Evolutionary conservation across 1,284 basidiomycete species (phyloP).

Genomic region (Rhodotorula sp.): DNA sequence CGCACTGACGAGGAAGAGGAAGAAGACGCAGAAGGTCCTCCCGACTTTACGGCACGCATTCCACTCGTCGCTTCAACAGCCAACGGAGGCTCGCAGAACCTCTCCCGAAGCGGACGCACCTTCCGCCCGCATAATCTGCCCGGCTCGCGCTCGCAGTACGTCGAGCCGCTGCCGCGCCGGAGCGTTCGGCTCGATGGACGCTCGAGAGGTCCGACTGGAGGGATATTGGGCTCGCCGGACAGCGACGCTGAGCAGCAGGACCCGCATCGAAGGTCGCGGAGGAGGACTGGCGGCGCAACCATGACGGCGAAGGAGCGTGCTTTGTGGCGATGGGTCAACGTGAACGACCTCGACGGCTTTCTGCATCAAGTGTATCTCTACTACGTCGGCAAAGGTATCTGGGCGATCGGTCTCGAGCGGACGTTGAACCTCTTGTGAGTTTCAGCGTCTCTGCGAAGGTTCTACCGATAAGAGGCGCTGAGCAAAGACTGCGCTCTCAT

Average conservation of each 20-base stretch:
- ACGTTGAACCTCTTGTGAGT: constrained; percentile 88
- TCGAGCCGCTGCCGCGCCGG: not conserved
- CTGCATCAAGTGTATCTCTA: constrained; percentile 80
- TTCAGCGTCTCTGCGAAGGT: not conserved
- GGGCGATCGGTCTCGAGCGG: constrained; percentile 83
- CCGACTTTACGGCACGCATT: constrained; percentile 37
- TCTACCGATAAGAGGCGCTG: not conserved
- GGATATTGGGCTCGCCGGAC: not conserved
- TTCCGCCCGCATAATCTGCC: not conserved
- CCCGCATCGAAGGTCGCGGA: not conserved
- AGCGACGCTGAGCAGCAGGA: not conserved
- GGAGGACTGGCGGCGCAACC: not conserved
- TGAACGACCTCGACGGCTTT: constrained; percentile 92
- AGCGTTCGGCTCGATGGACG: not conserved
- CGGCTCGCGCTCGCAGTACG: not conserved
- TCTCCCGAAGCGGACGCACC: not conserved
- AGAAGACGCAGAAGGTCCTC: constrained; percentile 35
- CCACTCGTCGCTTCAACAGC: constrained; percentile 15
- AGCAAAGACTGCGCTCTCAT: constrained; percentile 7
- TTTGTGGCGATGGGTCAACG: constrained; percentile 98
- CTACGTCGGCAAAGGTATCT: constrained; percentile 93
- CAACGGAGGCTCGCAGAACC: not conserved
- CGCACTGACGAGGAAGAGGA: constrained; percentile 23
- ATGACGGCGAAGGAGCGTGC: constrained; percentile 64
- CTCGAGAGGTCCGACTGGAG: not conserved